Percentiles rank a stretch among this genome's conserved stretches.
Conservation (phyloP, 495 filamentous ascomycete genomes). For the Parathielavia hyrcaniae region DNA sequence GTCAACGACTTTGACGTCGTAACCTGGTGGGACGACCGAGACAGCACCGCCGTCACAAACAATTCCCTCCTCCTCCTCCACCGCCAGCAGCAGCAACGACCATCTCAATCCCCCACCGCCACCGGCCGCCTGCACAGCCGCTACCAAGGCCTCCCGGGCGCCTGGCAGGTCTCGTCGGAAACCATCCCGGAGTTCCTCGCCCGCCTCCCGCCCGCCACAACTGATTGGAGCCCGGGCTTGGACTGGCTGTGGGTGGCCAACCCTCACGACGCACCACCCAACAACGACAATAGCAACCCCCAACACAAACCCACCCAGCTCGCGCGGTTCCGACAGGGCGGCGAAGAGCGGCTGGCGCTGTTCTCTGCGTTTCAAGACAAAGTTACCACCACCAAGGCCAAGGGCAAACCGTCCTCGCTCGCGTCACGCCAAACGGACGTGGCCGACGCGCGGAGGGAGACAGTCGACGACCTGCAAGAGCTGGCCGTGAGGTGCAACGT, state of each 20-base stretch:
- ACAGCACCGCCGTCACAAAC: conserved; percentile 1
- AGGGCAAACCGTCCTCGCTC: not conserved
- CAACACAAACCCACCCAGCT: conserved; percentile 21
- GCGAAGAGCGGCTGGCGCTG: conserved; percentile 34
- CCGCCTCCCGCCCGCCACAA: conserved; percentile 60
- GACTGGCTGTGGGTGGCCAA: conserved; percentile 66
- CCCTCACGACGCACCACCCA: conserved; percentile 35
- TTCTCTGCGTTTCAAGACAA: conserved; percentile 29
- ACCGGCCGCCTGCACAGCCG: conserved; percentile 36
- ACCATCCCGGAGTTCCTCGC: conserved; percentile 54
- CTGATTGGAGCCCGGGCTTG: conserved; percentile 31
- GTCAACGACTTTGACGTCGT: conserved; percentile 39
- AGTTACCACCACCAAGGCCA: conserved; percentile 3
- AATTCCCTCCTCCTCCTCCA: not conserved
- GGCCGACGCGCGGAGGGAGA: conserved; percentile 42
- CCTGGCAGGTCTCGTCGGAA: conserved; percentile 51
- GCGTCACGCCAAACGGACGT: conserved; percentile 29
- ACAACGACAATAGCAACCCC: too few species aligned
- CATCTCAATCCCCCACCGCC: not conserved
- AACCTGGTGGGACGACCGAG: conserved; percentile 29
- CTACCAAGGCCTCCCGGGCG: conserved; percentile 38
- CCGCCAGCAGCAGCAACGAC: conserved; percentile 11
- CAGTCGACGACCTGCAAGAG: conserved; percentile 50
- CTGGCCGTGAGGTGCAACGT: conserved; percentile 40
- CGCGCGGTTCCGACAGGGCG: conserved; percentile 27